Evolutionary conservation across 2,329 filamentous ascomycete genomes (phyloP), one percentile per base, ranked within the genome.

Genomic region (Arthrobotrys entomopaga): DNA sequence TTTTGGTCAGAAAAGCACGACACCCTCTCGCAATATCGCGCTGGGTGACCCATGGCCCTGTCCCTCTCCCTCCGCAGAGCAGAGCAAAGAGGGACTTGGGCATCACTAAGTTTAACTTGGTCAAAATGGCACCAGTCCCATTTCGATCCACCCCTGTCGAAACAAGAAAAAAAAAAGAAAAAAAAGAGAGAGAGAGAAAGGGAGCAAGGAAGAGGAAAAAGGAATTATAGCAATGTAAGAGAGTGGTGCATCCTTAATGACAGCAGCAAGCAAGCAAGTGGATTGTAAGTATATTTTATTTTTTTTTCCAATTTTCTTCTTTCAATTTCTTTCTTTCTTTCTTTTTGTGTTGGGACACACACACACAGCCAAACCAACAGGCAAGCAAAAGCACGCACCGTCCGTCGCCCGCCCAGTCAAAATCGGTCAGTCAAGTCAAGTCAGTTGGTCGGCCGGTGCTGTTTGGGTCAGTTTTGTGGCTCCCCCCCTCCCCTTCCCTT

Each of bases 21-120:
- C 69, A 73, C 61, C 57, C 56, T 66, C 69, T 65, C 69, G 69
- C 69, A 66, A 73, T 65, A 73, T 73, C 60, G 66, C 61, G 67
- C 67, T 61, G 65, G n/a, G 49, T 16, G 54, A 59, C 56, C 48
- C 48, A 61, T 61, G 58, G 43, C 42, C 34, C 11, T 63, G 64
- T 64, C 57, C 58, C 58, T 50, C 65, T 70, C 65, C 65, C 63
- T 50, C 63, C 26, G 26, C 50, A 50, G 19, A 70, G 58, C 58
- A 54, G 65, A 63, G 43, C 46, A 54, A 43, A 22, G 53, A 10
- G 6, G 29, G 29, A 8, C 2, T 8, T 2, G 2, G 29, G 59
- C 67, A 60, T 72, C 65, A 63, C 65, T 70, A 70, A 70, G 65
- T 70, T 70, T 70, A 70, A 70, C 65, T 70, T 58, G 65, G 46